Evolutionary conservation across 202 grass and related monocot species (phyloP), one percentile per base, ranked within the genome.

Genomic region (Saccharum hybrid): DNA sequence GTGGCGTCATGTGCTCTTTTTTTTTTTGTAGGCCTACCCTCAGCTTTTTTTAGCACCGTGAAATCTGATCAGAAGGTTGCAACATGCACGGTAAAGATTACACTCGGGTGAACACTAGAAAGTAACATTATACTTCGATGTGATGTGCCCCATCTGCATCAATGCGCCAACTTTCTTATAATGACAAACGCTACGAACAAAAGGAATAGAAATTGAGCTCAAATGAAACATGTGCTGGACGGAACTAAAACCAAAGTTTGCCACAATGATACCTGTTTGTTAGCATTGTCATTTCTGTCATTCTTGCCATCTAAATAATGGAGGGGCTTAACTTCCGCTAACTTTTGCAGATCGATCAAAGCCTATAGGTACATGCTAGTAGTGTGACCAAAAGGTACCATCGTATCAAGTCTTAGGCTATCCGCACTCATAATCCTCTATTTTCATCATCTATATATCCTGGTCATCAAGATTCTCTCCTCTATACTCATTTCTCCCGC

Each of bases 261-360:
- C 62, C 70, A 15, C 61, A 80, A 81, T 75, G 37, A 81, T 75
- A 43, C 48, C 21, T 46, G 61, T 60, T 41, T 79, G 59, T 71
- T 36, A 72, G 80, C 73, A 57, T 26, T 83, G 74, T 72, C 80
- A 83, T 79, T 78, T 73, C 67, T 62, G 83, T 88, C 86, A 78
- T 83, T 78, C 67, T 4, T 65, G 45, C 30, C 59, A 19, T 34
- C 37, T 61, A 83, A 40, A 67, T 60, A 88, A 67, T 74, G 19
- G 22, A 79, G 0, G 45, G 1, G 60, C 46, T 40, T 65, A 60
- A 83, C 68, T 88, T 79, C 67, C 12, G 43, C 22, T 12, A 66
- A 57, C 59, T 83, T 81, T 72, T 42, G 14, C 66, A 31, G 21
- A 81, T 28, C 37, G 1, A 71, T 71, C 48, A 41, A 82, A 54